phyloP scores from a whole-genome alignment of 225 moss, liverwort and hornwort species.

The Marchantia paleacea region DNA sequence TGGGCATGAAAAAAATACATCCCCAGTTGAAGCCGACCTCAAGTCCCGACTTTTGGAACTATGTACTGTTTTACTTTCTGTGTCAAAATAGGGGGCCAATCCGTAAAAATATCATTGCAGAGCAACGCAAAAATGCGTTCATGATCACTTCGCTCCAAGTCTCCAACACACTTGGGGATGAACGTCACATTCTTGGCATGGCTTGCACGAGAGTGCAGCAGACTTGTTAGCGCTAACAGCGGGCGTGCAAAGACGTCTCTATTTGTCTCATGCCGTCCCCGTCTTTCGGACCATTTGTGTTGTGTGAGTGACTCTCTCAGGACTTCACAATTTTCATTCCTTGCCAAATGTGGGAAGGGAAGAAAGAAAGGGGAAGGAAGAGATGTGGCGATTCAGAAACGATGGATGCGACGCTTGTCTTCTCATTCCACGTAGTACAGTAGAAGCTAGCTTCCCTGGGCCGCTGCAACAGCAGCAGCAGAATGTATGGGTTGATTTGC shows the following conservation, averaged over 20 bases:
- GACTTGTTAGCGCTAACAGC: neutral
- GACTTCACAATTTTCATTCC: neutral
- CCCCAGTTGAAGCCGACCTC: no score
- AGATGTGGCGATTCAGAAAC: constrained; percentile 3
- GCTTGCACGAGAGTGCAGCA: neutral
- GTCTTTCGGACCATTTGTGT: neutral
- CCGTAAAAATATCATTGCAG: no score
- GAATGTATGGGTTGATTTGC: neutral
- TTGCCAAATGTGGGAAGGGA: neutral
- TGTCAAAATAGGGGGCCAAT: no score
- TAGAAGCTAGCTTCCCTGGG: no score
- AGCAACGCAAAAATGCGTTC: no score
- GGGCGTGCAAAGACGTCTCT: neutral
- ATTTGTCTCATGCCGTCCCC: neutral
- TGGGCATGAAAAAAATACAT: no score
- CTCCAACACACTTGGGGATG: no score
- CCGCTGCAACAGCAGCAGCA: neutral
- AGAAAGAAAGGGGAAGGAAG: neutral
- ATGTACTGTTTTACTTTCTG: no score
- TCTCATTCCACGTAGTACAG: neutral
- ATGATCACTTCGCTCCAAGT: no score
- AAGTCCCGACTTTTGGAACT: no score
- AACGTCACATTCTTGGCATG: neutral
- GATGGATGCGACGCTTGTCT: constrained; percentile 10
- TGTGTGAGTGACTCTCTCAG: neutral